These are phyloP conservation scores for Pyrenophora teres DNA, from an alignment of 2,329 filamentous ascomycete genomes.

Conservation along the genomic window DNA sequence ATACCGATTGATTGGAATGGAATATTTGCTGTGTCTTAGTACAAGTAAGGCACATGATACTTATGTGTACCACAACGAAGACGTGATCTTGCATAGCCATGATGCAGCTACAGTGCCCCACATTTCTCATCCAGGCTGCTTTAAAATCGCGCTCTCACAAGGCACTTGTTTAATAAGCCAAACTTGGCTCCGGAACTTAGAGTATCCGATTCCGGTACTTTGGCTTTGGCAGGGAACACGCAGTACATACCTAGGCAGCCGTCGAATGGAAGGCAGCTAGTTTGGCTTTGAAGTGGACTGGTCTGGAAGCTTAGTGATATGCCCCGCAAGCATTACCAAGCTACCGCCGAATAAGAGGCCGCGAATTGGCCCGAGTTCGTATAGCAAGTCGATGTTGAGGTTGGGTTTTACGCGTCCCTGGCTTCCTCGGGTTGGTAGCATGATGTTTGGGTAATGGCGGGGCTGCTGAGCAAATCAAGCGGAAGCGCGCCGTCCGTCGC, in stretches of 20 bases:
- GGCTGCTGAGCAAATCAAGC: slow-evolving; percentile 10
- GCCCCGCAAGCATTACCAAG: not conserved
- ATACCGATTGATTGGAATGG: not conserved
- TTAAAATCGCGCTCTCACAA: not conserved
- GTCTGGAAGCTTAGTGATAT: not conserved
- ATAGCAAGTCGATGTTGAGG: not conserved
- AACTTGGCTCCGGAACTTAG: not conserved
- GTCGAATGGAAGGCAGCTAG: not conserved
- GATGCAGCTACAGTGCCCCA: slow-evolving; percentile 11
- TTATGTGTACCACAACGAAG: slow-evolving; percentile 18
- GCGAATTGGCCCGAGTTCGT: not conserved
- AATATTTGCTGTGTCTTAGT: not conserved
- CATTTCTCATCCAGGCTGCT: slow-evolving; percentile 6
- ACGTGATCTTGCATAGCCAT: slow-evolving; percentile 12
- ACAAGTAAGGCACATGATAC: not conserved
- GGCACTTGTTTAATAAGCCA: slow-evolving; percentile 4
- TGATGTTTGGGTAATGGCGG: slow-evolving; percentile 1
- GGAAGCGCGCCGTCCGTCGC: slow-evolving; percentile 3
- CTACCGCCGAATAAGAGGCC: not conserved
- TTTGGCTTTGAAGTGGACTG: not conserved
- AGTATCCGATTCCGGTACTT: not conserved
- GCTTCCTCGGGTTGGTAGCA: not conserved
- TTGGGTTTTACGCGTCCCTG: not conserved
- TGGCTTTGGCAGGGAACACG: not conserved
- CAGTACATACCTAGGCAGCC: not conserved